These are phyloP conservation scores for Calonectria fujianensis DNA, from an alignment of 2,329 filamentous ascomycete genomes.

Conservation along the genomic window DNA sequence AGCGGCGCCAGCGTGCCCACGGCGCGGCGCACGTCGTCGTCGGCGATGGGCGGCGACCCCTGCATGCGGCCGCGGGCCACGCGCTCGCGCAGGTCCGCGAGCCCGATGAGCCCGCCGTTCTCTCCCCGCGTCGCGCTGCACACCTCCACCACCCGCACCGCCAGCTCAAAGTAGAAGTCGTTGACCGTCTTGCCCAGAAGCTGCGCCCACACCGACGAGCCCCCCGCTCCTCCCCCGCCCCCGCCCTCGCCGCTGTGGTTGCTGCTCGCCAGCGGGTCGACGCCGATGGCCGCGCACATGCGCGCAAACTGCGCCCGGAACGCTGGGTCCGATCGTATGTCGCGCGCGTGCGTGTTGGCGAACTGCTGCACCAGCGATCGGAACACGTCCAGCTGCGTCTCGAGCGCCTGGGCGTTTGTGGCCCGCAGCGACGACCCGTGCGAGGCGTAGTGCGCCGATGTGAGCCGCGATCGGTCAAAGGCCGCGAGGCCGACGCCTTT, in stretches of 20 bases:
- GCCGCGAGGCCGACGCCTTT: slow-evolving; percentile 93
- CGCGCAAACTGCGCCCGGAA: slow-evolving; percentile 98
- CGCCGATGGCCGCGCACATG: slow-evolving; percentile 98
- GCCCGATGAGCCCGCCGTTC: slow-evolving; percentile 93
- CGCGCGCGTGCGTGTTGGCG: slow-evolving; percentile 93
- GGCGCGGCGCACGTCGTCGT: slow-evolving; percentile 94
- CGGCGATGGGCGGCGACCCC: slow-evolving; percentile 86
- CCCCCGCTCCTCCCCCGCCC: slow-evolving; percentile 64
- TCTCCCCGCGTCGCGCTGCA: slow-evolving; percentile 90
- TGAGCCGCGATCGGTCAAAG: slow-evolving; percentile 89
- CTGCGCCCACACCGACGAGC: slow-evolving; percentile 93
- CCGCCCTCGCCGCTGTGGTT: slow-evolving; percentile 60
- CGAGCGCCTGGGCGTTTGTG: slow-evolving; percentile 88
- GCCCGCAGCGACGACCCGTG: slow-evolving; percentile 92
- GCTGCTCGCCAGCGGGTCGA: slow-evolving; percentile 87
- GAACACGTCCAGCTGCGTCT: slow-evolving; percentile 96
- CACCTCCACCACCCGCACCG: slow-evolving; percentile 95
- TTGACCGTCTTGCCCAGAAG: slow-evolving; percentile 93
- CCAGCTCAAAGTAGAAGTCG: slow-evolving; percentile 98
- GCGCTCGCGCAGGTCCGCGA: slow-evolving; percentile 85
- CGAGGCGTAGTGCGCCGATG: slow-evolving; percentile 90
- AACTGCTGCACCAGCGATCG: slow-evolving; percentile 97
- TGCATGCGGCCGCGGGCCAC: slow-evolving; percentile 84
- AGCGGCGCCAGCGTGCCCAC: slow-evolving; percentile 91
- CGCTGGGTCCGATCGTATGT: slow-evolving; percentile 94